Base-by-base conservation (phyloP, 257 asterid species). In the Ocimum tenuiflorum region DNA sequence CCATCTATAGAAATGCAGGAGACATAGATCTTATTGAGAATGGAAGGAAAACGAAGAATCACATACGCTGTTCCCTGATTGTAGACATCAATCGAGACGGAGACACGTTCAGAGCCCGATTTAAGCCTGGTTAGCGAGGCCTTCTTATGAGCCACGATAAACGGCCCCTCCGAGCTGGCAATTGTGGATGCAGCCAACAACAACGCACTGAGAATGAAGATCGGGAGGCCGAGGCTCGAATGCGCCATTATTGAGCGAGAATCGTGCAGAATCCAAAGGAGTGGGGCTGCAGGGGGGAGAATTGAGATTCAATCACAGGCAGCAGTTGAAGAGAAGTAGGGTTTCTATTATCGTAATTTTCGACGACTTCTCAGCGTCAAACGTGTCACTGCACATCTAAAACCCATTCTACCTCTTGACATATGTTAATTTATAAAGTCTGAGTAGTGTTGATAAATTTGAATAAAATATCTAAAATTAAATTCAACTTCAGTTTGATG, bases 31-130 rank as follows among this genome's bases (percentile, higher is more conserved):
- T 68, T 68, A 61, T 0, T 27, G 36, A 36, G 47, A 63, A 57
- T 11, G 42, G 45, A 49, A 24, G 53, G 8, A 58, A 27, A 46
- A 15, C 55, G 47, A 5, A 49, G 14, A 39, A 27, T 4, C 47
- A 55, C 85, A 51, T 86, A 91, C 98, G 94, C 78, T 68, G 74
- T 86, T 88, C 98, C 98, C 77, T 86, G 83, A 67, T 88, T 91
- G 85, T 85, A 88, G 75, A 91, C 68, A 63, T 91, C 87, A 63
- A 91, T 76, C 45, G 90, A 74, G 73, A 91, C 89, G 50, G 88
- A 76, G 46, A 91, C 80, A 0, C 94, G 95, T 55, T 91, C 98
- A 51, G 79, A 63, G 76, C 89, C 91, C 63, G 94, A 70, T 29
- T 88, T 83, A 78, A 91, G 86, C 75, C 87, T 76, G 35, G 86